Percentiles rank a stretch among this genome's conserved stretches.
Evolutionary conservation across 768 basidiomycete genomes (phyloP).

Genomic region (Leucocoprinus leucothites): DNA sequence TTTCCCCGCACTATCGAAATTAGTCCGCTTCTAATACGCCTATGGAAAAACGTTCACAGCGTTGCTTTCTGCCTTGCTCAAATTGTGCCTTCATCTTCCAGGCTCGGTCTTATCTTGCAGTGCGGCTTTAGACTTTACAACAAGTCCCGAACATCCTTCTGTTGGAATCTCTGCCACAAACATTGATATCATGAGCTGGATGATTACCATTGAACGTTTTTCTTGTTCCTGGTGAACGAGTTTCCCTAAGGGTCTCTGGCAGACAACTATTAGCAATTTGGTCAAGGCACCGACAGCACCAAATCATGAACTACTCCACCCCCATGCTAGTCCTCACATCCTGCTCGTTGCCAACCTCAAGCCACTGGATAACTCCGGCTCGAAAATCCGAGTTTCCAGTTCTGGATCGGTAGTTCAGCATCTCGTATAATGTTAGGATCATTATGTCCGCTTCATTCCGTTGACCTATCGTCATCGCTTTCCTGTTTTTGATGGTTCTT

Average conservation of each 20-base stretch:
- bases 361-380: not conserved
- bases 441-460: not conserved
- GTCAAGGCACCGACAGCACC: too few relatives aligned
- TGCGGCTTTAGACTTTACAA: not conserved
- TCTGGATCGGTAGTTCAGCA: too few relatives aligned
- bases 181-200: conserved; percentile 1
- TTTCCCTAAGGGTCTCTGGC: too few relatives aligned
- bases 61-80: not conserved
- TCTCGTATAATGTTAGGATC: not conserved
- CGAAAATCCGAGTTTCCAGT: not conserved
- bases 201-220: not conserved
- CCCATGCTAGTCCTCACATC: not conserved
- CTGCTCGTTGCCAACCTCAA: not conserved
- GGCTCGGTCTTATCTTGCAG: not conserved
- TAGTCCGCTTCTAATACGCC: not conserved
- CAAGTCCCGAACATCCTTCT: not conserved
- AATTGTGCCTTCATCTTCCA: not conserved
- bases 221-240: not conserved
- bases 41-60: conserved; percentile 8
- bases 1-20: conserved; percentile 8
- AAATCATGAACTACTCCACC: not conserved
- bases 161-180: not conserved
- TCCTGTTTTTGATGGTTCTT: too few relatives aligned
- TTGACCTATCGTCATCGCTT: too few relatives aligned
- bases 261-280: too few relatives aligned